Percentiles rank a stretch among this genome's conserved stretches.
Conservation (phyloP, 805 yeast genomes). For the Wickerhamomyces subpelliculosus region DNA sequence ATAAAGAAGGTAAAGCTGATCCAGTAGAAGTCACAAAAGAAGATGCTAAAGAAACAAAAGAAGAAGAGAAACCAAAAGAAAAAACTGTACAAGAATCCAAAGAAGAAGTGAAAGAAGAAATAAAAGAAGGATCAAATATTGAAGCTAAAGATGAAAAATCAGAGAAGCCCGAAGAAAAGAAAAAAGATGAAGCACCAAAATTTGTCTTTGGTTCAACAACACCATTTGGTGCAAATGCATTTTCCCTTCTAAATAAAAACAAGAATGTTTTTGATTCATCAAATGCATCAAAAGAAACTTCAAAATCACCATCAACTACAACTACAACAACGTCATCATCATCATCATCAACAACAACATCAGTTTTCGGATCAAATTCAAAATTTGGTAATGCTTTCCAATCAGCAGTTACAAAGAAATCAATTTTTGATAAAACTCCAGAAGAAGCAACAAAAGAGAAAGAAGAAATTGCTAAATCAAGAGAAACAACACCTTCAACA, state of each 20-base stretch:
- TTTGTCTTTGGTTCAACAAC: conserved; percentile 53
- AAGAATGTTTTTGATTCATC: conserved; percentile 34
- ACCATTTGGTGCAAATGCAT: conserved; percentile 37
- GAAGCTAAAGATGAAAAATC: neutral
- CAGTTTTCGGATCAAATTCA: conserved; percentile 40
- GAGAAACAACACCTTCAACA: conserved; percentile 22
- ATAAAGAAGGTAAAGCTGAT: conserved; percentile 5
- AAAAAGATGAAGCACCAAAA: conserved; percentile 26
- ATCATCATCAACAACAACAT: conserved; percentile 5
- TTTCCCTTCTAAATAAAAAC: conserved; percentile 24
- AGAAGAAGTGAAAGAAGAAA: conserved; percentile 2
- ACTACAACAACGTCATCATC: conserved; percentile 5
- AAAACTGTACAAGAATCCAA: neutral
- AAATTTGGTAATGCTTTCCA: conserved; percentile 50
- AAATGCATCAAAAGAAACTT: too few species aligned
- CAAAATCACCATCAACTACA: conserved; percentile 12
- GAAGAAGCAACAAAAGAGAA: conserved; percentile 12
- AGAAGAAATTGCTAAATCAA: conserved; percentile 16
- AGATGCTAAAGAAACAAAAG: conserved; percentile 4
- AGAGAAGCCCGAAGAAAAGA: neutral
- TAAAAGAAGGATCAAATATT: conserved; percentile 2
- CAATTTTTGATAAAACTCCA: conserved; percentile 44
- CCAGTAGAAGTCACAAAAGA: conserved; percentile 4
- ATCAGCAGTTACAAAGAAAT: conserved; percentile 41
- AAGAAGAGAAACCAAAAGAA: neutral